Conservation (phyloP, 192 early-diverging fungal genomes). For the Coemansia sp. region DNA sequence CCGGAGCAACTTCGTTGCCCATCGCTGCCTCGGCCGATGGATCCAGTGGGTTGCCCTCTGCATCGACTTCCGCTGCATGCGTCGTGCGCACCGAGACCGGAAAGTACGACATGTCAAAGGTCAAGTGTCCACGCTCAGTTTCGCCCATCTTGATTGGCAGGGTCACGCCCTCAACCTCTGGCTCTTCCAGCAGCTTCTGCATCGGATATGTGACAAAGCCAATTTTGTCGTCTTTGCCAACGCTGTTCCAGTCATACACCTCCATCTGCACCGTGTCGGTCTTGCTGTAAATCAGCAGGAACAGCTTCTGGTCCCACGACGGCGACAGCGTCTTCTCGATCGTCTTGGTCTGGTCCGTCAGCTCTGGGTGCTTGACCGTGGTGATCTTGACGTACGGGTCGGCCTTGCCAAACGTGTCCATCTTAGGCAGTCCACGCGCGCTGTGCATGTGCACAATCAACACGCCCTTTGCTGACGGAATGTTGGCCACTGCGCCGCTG, state of each 20-base stretch:
- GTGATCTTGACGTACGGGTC: constrained; percentile 83
- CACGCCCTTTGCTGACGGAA: constrained; percentile 81
- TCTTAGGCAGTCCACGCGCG: constrained; percentile 80
- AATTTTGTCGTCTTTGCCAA: constrained; percentile 67
- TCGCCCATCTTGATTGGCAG: constrained; percentile 50
- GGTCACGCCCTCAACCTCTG: constrained; percentile 47
- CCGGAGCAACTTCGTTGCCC: constrained; percentile 15
- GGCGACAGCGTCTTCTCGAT: constrained; percentile 79
- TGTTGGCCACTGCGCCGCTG: constrained; percentile 61
- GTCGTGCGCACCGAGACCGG: constrained; percentile 43
- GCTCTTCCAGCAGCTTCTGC: constrained; percentile 51
- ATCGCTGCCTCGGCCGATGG: constrained; percentile 41
- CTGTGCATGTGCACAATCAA: constrained; percentile 74
- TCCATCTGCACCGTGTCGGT: constrained; percentile 75
- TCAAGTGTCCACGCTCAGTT: constrained; percentile 44
- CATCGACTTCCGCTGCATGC: constrained; percentile 38
- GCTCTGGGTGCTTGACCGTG: constrained; percentile 67
- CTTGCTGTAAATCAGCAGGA: constrained; percentile 71
- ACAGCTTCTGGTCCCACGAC: constrained; percentile 79
- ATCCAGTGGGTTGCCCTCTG: constrained; percentile 40
- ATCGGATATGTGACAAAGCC: constrained; percentile 51
- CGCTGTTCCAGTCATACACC: constrained; percentile 76
- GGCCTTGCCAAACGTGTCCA: constrained; percentile 80
- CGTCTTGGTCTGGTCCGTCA: constrained; percentile 59
- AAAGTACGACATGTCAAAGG: constrained; percentile 49